Evolutionary conservation across 2,329 filamentous ascomycete species (phyloP), one percentile per base, ranked within the genome.

Genomic region (Graphium sp.): DNA sequence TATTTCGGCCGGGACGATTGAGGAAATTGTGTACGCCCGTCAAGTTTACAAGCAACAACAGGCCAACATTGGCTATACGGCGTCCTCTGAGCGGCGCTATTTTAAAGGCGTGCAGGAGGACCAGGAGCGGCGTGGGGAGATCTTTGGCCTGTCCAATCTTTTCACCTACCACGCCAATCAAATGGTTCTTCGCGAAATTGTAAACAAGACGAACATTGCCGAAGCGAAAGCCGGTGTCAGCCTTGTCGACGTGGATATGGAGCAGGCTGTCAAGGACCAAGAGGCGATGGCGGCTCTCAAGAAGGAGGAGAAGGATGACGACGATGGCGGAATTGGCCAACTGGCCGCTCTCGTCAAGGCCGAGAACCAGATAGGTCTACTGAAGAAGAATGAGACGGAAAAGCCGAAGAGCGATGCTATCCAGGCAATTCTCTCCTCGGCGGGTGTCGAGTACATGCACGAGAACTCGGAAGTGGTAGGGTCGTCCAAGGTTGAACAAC

Each of bases 41-140:
- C 89, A 98, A 43, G 89, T 98, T 22, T 98, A 98, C 62, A 98
- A 98, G 50, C 89, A 98, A 46, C 89, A 98, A 44, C 89, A 95
- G 53, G 87, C 89, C 16, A 95, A 94, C 43, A 95, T 98, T 33
- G 89, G 82, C 1, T 95, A 98, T 50, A 91, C 76, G 19, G 89
- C 89, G 1, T 91, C 82, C 0, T 78, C 75, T 5, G 89, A 98
- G 50, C 74, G 89, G 4, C 73, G 89, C 2, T 98, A 98, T 49
- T 98, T 98, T 57, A 84, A 78, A 39, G 89, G 89, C 22, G 82
- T 95, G 0, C 87, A 94, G 51, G 77, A 91, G 35, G 71, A 82
- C 38, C 71, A 70, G 15, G 69, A 70, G 17, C 74, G 85, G 37
- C 87, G 87, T 40, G 89, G 89, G 11, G 89, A 98, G 48, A 82